phyloP scores from a whole-genome alignment of 2,329 filamentous ascomycete genomes.

The Harringtonia aguacate region DNA sequence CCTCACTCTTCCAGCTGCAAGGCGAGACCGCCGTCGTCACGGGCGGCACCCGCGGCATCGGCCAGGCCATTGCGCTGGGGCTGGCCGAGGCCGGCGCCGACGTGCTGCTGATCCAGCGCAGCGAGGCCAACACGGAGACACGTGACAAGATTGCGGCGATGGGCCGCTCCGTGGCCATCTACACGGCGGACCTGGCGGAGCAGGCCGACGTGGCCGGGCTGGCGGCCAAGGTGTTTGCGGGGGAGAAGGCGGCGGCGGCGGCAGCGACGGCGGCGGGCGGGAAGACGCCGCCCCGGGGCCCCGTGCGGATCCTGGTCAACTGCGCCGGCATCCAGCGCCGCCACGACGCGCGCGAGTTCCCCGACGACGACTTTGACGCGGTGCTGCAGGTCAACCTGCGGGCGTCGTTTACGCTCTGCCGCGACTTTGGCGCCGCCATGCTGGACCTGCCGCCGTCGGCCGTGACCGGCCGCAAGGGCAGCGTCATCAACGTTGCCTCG shows the following conservation, averaged over 20 bases:
- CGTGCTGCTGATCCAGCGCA: conserved; percentile 36
- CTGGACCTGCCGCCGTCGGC: conserved; percentile 41
- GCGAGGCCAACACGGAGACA: conserved; percentile 34
- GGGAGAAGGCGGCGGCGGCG: conserved; percentile 31
- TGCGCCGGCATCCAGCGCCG: conserved; percentile 79
- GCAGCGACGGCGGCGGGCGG: too few species aligned
- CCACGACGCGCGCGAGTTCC: conserved; percentile 66
- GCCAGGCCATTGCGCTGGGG: conserved; percentile 43
- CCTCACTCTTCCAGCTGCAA: conserved; percentile 41
- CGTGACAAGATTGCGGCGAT: conserved; percentile 51
- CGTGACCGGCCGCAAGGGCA: conserved; percentile 46
- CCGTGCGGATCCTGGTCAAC: conserved; percentile 69
- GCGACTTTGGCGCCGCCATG: conserved; percentile 73
- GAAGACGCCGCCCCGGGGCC: too few species aligned
- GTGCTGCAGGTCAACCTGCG: conserved; percentile 81
- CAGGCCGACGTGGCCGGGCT: conserved; percentile 49
- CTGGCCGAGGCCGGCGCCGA: conserved; percentile 50
- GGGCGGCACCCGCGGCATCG: conserved; percentile 47
- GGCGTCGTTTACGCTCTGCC: conserved; percentile 67
- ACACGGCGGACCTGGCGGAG: conserved; percentile 58
- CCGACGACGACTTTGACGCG: conserved; percentile 65
- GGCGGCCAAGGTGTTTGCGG: conserved; percentile 47
- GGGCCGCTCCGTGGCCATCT: conserved; percentile 56
- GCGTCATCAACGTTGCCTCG: conserved; percentile 76
- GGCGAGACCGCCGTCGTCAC: conserved; percentile 48